Percentiles rank a stretch among this genome's conserved stretches.
These are phyloP conservation scores for Beauveria varroae DNA, from an alignment of 2,329 filamentous ascomycete genomes.

Conservation along the genomic window DNA sequence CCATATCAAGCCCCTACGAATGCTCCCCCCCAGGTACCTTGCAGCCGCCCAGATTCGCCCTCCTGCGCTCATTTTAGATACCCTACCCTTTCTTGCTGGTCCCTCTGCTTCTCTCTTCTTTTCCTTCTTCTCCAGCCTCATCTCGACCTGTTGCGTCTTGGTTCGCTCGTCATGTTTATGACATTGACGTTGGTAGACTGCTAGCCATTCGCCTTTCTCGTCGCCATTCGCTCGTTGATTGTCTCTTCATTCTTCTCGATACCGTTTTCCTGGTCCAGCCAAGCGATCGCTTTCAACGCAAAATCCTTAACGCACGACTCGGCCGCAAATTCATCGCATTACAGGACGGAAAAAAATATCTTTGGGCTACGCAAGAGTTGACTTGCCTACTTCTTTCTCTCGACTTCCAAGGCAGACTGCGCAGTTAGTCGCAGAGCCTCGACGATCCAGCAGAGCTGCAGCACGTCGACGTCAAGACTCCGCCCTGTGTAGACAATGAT, in stretches of 20 bases:
- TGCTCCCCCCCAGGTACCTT: no score
- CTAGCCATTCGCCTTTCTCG: background rate
- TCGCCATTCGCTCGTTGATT: conserved; percentile 12
- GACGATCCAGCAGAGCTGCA: background rate
- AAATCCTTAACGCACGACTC: background rate
- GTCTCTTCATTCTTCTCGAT: background rate
- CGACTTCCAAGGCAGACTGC: background rate
- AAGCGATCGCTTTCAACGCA: conserved; percentile 2
- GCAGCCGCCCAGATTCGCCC: background rate
- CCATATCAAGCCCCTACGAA: no score
- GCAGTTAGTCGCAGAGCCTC: background rate
- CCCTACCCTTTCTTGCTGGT: background rate
- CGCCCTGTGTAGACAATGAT: conserved; percentile 12
- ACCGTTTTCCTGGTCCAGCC: background rate
- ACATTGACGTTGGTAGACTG: conserved; percentile 14
- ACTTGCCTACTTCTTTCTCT: background rate
- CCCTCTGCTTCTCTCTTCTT: background rate
- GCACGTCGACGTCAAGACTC: conserved; percentile 7
- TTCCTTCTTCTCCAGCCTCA: conserved; percentile 11
- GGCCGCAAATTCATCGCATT: background rate
- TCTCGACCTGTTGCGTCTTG: conserved; percentile 10
- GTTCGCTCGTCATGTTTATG: conserved; percentile 19
- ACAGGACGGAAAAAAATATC: background rate
- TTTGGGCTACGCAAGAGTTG: background rate
- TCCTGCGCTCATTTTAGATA: background rate